phyloP scores from a whole-genome alignment of 352 stramenopile genomes.

The Globisporangium abappressorium region DNA sequence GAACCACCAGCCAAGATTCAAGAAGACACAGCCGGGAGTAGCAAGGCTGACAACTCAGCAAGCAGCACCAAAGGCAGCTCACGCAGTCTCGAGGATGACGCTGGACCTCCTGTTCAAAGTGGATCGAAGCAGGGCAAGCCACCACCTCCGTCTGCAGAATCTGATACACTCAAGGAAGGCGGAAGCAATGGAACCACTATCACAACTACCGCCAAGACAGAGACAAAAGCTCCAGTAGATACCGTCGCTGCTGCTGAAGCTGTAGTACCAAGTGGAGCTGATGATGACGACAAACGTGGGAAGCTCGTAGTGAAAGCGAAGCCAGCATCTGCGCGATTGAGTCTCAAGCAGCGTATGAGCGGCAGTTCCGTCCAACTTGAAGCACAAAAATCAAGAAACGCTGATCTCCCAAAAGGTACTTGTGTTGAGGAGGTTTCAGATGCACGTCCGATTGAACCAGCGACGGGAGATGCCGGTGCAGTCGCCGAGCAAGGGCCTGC shows the following conservation, averaged over 20 bases:
- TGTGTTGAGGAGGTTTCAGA: not conserved
- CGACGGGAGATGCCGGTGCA: not conserved
- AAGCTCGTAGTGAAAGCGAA: not conserved
- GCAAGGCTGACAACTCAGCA: not conserved
- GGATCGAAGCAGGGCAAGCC: not conserved
- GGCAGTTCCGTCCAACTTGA: not conserved
- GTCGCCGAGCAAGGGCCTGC: not conserved
- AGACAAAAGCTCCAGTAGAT: too few relatives aligned
- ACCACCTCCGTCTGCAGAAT: not conserved
- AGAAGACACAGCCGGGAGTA: not conserved
- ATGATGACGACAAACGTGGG: not conserved
- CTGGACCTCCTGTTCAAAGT: not conserved
- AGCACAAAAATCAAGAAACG: not conserved
- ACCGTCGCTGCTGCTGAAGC: too few relatives aligned
- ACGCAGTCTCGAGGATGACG: not conserved
- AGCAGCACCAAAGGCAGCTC: not conserved
- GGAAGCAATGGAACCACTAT: not conserved
- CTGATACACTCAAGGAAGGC: not conserved
- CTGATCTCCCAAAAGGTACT: not conserved
- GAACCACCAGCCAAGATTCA: not conserved
- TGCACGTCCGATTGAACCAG: not conserved
- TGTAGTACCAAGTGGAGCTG: not conserved
- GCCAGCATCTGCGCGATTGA: not conserved
- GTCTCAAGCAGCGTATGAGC: constrained; percentile 7
- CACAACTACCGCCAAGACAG: too few relatives aligned